A percentile compares a stretch with the other conserved stretches of the same genome.
Evolutionary conservation across 805 yeast genomes (phyloP).

Genomic region (Komagataella pseudopastoris): DNA sequence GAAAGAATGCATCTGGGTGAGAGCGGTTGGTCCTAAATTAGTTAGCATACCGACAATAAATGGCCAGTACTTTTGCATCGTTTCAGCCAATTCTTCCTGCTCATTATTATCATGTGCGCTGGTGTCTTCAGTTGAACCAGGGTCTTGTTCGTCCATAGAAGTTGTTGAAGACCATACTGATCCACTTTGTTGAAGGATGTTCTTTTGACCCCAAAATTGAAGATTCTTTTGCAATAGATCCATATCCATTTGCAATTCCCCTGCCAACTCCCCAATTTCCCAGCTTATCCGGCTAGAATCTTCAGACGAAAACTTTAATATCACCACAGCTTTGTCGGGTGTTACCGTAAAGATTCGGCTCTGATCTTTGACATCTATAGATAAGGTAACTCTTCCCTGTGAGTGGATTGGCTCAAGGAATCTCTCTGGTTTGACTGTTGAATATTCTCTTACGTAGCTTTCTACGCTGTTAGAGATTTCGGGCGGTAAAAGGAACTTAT

Average conservation of each 20-base stretch:
- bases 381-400: conserved; percentile 49
- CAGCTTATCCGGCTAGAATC: not conserved
- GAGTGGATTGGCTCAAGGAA: conserved; percentile 40
- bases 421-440: conserved; percentile 39
- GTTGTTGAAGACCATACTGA: not conserved
- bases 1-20: conserved; percentile 37
- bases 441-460: conserved; percentile 28
- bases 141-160: not conserved
- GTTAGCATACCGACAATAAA: conserved; percentile 43
- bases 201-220: not conserved
- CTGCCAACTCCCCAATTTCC: conserved; percentile 1
- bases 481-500: conserved; percentile 34
- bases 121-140: not conserved
- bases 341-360: conserved; percentile 31
- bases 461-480: conserved; percentile 26
- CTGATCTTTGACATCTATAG: conserved; percentile 37
- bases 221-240: conserved; percentile 1
- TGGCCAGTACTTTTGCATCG: conserved; percentile 23
- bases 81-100: not conserved
- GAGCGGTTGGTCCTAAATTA: conserved; percentile 36
- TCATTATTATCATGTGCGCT: not conserved
- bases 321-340: conserved; percentile 59
- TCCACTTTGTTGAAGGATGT: not conserved
- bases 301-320: conserved; percentile 1
- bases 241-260: not conserved